Evolutionary conservation across 2,329 filamentous ascomycete genomes (phyloP), one percentile per base, ranked within the genome.

Genomic region (Calonectria crousiana): DNA sequence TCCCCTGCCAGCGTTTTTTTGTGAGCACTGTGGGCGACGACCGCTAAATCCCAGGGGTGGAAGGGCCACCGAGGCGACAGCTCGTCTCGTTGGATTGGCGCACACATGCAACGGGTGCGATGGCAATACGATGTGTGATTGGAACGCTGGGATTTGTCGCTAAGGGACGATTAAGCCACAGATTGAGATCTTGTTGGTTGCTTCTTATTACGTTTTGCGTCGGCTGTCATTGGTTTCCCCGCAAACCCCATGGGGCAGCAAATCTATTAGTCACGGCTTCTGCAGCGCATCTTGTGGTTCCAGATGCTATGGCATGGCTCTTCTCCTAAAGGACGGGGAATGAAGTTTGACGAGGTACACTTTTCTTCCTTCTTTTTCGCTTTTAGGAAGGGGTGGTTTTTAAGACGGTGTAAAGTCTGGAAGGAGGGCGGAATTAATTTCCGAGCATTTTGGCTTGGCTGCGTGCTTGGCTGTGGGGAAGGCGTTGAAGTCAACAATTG

Each of bases 381-480:
- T 60, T 23, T 26, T 4, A 38, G 14, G 14, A 10, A 16, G 56
- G 4, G 3, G 14, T 28, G 32, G 10, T 11, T 1, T 47, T 47
- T 23, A 10, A n/a, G n/a, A 38, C 13, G 56, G 56, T 41, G 34
- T 26, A 36, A 11, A 5, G 41, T 62, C 56, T 62, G 28, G 56
- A 62, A 62, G 36, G 34, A 34, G 34, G 20, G 34, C 23, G 56
- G 56, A 41, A 41, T 38, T 62, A 28, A 26, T n/a, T 38, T 62
- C 56, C 36, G 56, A 62, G 52, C 9, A 26, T n/a, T 16, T 4
- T 62, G 14, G 56, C 34, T 62, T 60, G 56, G 56, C 56, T 26
- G 56, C 34, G 44, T 47, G 56, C 56, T 62, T 62, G 56, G 56
- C 56, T 60, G 32, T 60, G 56, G 56, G 52, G 56, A 34, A 60